A percentile compares a stretch with the other conserved stretches of the same genome.
These are phyloP conservation scores for Copromyces sp. DNA, from an alignment of 495 filamentous ascomycete genomes.

Conservation along the genomic window DNA sequence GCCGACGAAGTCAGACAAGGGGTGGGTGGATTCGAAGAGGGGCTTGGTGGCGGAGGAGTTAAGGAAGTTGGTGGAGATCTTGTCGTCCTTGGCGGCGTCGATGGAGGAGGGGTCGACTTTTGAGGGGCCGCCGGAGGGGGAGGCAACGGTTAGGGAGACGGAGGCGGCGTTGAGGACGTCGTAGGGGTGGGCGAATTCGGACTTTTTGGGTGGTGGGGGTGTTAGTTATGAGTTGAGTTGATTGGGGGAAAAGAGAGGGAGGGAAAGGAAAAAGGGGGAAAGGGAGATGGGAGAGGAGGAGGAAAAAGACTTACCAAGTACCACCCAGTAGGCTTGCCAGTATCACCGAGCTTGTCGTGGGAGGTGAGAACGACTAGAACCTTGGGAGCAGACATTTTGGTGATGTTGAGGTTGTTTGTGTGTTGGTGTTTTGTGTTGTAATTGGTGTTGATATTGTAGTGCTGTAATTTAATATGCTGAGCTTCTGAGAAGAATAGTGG, in stretches of 20 bases:
- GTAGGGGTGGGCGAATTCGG: constrained; percentile 65
- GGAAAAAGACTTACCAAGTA: constrained; percentile 39
- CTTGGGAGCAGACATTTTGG: constrained; percentile 38
- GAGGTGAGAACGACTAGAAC: constrained; percentile 63
- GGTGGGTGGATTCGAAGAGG: constrained; percentile 54
- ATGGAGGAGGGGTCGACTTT: constrained; percentile 59
- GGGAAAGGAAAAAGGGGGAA: not conserved
- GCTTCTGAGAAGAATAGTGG: not conserved
- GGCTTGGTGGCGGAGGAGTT: constrained; percentile 28
- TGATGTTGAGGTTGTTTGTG: not conserved
- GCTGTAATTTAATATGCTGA: not conserved
- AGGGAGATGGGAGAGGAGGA: not conserved
- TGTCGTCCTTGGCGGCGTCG: constrained; percentile 48
- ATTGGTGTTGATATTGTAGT: not conserved
- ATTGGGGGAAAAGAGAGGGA: not conserved
- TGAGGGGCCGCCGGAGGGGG: constrained; percentile 56
- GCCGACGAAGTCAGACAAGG: constrained; percentile 40
- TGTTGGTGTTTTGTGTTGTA: not conserved
- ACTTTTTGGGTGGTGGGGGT: constrained; percentile 20
- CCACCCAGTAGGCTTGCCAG: constrained; percentile 52
- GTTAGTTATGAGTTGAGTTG: not conserved
- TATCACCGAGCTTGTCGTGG: constrained; percentile 41
- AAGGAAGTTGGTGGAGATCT: constrained; percentile 41
- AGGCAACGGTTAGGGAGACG: constrained; percentile 49
- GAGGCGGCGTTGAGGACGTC: constrained; percentile 43